Base-by-base conservation (phyloP, 2,329 filamentous ascomycete species). In the Exophiala dermatitidis region DNA sequence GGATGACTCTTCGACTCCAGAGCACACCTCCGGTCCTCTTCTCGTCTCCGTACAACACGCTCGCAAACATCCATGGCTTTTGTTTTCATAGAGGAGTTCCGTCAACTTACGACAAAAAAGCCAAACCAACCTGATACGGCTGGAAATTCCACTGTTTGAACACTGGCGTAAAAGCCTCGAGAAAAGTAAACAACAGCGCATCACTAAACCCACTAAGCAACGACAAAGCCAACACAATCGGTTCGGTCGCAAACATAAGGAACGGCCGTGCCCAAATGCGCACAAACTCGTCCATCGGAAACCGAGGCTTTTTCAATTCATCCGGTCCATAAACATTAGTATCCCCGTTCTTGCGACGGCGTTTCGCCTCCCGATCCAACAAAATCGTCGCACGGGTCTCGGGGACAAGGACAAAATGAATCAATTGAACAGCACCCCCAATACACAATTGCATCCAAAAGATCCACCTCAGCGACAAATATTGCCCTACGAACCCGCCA, bases 111-210 rank as follows among this genome's bases (percentile, higher is more conserved):
- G 80, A 73, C 30, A 82, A 70, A 65, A 83, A 81, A 3, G 74
- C 68, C 36, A 81, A 68, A 30, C 76, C 77, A 32, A 74, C 68
- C 7, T 70, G 64, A 38, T 76, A 66, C 8, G 70, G 71, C 36
- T 71, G 68, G 66, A 85, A 85, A 30, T 71, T 62, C 78, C 79
- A 85, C 57, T 83, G 74, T 40, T 72, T 66, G 58, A 82, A 82
- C 3, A 85, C 81, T 0, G 79, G 72, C 1, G 71, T 67, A 56
- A 83, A 83, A 0, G 78, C 81, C 63, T 85, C 79, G 37, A 85
- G 75, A 66, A 83, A 83, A 69, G 81, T 83, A 69, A 84, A 85
- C 63, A 85, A 83, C 41, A 85, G 71, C 0, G 81, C 80, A 57
- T 85, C 82, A 53, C 75, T 78, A 71, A 85, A 84, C 30, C 82